These are phyloP conservation scores for Dictyostelium capitatum DNA, from an alignment of 78 protist genomes.

Conservation along the genomic window DNA sequence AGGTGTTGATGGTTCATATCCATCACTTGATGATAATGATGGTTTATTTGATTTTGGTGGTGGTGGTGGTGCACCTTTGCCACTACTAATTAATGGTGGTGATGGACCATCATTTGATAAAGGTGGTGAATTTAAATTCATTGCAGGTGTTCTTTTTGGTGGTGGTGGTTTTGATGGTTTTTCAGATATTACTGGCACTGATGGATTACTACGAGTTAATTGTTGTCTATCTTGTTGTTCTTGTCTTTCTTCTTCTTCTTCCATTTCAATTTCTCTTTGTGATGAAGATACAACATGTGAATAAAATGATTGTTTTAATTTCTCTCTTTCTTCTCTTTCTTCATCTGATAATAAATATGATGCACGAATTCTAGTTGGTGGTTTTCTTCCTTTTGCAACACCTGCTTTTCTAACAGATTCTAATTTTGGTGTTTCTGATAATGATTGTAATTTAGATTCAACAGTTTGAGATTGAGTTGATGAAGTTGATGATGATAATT, in stretches of 20 bases:
- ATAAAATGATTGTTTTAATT: conserved; percentile 24
- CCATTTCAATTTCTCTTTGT: conserved; percentile 5
- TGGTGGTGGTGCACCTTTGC: neutral
- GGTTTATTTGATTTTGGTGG: neutral
- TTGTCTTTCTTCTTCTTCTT: neutral
- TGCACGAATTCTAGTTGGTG: conserved; percentile 67
- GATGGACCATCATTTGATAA: neutral
- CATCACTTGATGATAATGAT: conserved; percentile 1
- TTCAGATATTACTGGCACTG: neutral
- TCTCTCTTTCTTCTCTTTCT: conserved; percentile 64
- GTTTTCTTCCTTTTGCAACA: conserved; percentile 69
- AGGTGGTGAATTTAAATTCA: neutral
- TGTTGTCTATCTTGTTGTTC: neutral
- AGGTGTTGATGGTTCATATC: neutral
- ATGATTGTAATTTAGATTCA: conserved; percentile 25
- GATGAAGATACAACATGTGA: conserved; percentile 30
- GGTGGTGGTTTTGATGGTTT: conserved; percentile 26
- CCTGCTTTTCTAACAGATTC: conserved; percentile 52
- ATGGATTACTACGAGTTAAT: neutral
- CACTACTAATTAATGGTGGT: conserved; percentile 36
- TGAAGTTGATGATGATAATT: neutral
- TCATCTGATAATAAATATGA: conserved; percentile 45
- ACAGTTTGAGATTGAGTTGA: conserved; percentile 8
- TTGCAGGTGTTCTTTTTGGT: conserved; percentile 27
- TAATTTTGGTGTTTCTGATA: conserved; percentile 60